phyloP scores from a whole-genome alignment of 116 monocot genomes.

The Thalassia testudinum region DNA sequence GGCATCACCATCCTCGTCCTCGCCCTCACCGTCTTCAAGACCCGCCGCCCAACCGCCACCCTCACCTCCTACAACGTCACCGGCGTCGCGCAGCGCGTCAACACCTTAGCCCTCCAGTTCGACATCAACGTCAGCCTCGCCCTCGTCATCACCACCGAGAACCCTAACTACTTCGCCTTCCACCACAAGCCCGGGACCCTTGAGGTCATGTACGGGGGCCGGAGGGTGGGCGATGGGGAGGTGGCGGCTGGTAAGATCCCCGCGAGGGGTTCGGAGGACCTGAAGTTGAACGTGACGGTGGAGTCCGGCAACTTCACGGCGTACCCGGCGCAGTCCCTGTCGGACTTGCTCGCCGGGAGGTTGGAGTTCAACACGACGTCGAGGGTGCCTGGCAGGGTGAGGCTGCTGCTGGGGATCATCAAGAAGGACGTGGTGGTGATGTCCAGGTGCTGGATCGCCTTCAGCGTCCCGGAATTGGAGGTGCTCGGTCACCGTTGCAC shows the following conservation, averaged over 20 bases:
- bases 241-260: slow-evolving; percentile 25
- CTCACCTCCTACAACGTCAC: slow-evolving; percentile 26
- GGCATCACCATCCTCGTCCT: slow-evolving; percentile 19
- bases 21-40: slow-evolving; percentile 25
- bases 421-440: slow-evolving; percentile 15
- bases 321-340: background rate
- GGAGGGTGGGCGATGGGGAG: slow-evolving; percentile 15
- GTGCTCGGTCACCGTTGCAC: background rate
- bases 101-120: slow-evolving; percentile 16
- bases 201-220: slow-evolving; percentile 12
- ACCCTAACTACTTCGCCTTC: slow-evolving; percentile 38
- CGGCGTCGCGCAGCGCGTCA: slow-evolving; percentile 34
- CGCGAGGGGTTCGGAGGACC: slow-evolving; percentile 6
- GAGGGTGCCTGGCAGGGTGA: slow-evolving; percentile 20
- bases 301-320: slow-evolving; percentile 14
- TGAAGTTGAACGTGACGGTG: slow-evolving; percentile 11
- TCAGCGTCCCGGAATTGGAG: slow-evolving; percentile 13
- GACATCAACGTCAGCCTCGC: slow-evolving; percentile 47
- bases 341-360: slow-evolving; percentile 11
- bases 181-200: slow-evolving; percentile 12
- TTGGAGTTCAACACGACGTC: slow-evolving; percentile 14
- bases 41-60: slow-evolving; percentile 21
- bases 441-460: slow-evolving; percentile 17
- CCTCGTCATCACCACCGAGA: slow-evolving; percentile 20
- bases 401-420: slow-evolving; percentile 16